These are phyloP conservation scores for Corymbia citriodora DNA, from an alignment of 441 rosid species.

Conservation along the genomic window DNA sequence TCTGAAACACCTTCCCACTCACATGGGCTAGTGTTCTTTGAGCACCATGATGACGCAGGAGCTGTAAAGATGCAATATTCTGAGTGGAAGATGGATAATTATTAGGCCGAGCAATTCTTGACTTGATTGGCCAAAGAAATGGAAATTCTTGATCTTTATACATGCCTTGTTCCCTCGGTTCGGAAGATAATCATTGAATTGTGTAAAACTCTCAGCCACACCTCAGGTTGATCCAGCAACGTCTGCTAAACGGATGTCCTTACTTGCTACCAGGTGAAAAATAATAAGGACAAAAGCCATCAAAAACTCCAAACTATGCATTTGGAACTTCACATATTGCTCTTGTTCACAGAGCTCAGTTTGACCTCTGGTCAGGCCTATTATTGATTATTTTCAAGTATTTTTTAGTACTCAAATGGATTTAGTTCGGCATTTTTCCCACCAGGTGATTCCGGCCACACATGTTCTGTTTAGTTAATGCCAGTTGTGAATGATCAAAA, in stretches of 20 bases:
- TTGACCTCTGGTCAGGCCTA: slow-evolving; percentile 55
- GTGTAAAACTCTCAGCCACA: neutral
- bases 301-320: slow-evolving; percentile 23
- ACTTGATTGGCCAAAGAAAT: neutral
- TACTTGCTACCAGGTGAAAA: neutral
- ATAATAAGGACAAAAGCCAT: neutral
- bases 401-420: neutral
- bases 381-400: neutral
- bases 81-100: neutral
- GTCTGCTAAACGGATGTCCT: neutral
- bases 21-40: neutral
- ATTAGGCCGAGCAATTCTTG: neutral
- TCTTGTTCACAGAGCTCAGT: slow-evolving; percentile 75
- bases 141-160: neutral
- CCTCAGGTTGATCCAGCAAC: neutral
- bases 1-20: neutral
- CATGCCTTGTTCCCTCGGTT: neutral
- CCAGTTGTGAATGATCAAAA: neutral
- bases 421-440: neutral
- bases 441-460: neutral
- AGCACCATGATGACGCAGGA: neutral
- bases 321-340: slow-evolving; percentile 94
- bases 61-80: neutral
- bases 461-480: neutral
- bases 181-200: neutral